Base-by-base conservation (phyloP, 2,329 filamentous ascomycete species). In the Sphaceloma murrayae region DNA sequence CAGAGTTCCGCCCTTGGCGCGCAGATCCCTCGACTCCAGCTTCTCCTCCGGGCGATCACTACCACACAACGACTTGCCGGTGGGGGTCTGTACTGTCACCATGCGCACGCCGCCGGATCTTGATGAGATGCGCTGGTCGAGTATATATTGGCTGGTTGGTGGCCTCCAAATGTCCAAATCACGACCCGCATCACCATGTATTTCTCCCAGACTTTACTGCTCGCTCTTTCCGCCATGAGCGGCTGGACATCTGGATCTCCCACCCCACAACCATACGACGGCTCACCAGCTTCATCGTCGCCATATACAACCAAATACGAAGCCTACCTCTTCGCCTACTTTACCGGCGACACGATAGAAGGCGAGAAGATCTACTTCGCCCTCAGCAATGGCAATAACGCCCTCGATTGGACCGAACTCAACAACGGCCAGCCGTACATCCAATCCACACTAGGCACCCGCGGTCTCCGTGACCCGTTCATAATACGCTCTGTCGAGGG, bases 291-390 rank as follows among this genome's bases (percentile, higher is more conserved):
- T 27, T 11, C 31, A 4, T n/a, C n/a, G 2, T 9, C 29, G 14
- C 39, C 26, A 55, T 6, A 33, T 33, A 17, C 31, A 4, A 17
- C 19, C 18, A 21, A 29, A 17, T 40, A 40, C 34, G 54, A 52
- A 38, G 70, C 67, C 4, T 74, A 74, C 48, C 66, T 66, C 0
- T 74, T 74, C 47, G 62, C 67, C 0, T 75, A 74, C 51, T 74
- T 74, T 51, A 73, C 68, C 0, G 65, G 63, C 6, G 66, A 64
- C 53, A 58, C 60, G 1, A 47, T 53, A 10, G 57, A 58, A 0
- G 71, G 72, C 16, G 72, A 75, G 47, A 72, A 73, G 44, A 72
- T 75, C 38, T 73, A 64, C 51, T 62, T 74, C 9, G 69, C 72
- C 2, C 65, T 69, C 5, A 73, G 67, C 49, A 62, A 70, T 10